These are phyloP conservation scores for Phytophthora melonis DNA, from an alignment of 352 stramenopile genomes.

Conservation along the genomic window DNA sequence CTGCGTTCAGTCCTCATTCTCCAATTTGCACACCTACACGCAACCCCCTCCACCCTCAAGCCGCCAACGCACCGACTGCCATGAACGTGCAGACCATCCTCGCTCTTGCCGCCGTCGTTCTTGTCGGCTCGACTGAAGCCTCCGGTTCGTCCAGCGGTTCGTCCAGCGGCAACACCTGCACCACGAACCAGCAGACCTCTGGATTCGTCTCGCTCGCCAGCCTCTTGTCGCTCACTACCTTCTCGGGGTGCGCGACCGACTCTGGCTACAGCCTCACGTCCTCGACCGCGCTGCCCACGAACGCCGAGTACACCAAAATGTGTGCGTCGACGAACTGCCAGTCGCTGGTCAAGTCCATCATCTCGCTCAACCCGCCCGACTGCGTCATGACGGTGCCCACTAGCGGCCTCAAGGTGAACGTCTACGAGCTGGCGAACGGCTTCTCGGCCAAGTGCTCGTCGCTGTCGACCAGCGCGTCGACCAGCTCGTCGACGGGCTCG, in stretches of 20 bases:
- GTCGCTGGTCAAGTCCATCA: conserved; percentile 31
- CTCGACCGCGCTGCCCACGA: conserved; percentile 37
- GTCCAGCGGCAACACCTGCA: background rate
- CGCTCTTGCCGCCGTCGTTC: background rate
- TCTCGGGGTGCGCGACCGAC: conserved; percentile 12
- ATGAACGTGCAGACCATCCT: background rate
- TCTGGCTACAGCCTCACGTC: conserved; percentile 43
- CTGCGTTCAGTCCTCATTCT: background rate
- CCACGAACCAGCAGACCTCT: conserved; percentile 10
- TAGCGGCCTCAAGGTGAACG: conserved; percentile 42
- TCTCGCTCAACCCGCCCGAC: conserved; percentile 35
- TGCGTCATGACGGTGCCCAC: conserved; percentile 44
- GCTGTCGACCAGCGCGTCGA: conserved; percentile 6
- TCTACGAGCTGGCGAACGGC: conserved; percentile 29
- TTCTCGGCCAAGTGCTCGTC: conserved; percentile 38
- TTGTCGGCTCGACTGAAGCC: background rate
- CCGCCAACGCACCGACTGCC: background rate
- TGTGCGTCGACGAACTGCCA: conserved; percentile 40
- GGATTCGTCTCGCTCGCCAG: conserved; percentile 6
- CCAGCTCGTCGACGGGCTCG: background rate
- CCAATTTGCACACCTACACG: background rate
- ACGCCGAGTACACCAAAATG: conserved; percentile 42
- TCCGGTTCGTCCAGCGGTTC: conserved; percentile 4
- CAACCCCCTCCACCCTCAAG: background rate
- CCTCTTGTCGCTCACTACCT: background rate